Conservation (phyloP, 495 filamentous ascomycete genomes). For the Hypomontagnella submonticulosa region DNA sequence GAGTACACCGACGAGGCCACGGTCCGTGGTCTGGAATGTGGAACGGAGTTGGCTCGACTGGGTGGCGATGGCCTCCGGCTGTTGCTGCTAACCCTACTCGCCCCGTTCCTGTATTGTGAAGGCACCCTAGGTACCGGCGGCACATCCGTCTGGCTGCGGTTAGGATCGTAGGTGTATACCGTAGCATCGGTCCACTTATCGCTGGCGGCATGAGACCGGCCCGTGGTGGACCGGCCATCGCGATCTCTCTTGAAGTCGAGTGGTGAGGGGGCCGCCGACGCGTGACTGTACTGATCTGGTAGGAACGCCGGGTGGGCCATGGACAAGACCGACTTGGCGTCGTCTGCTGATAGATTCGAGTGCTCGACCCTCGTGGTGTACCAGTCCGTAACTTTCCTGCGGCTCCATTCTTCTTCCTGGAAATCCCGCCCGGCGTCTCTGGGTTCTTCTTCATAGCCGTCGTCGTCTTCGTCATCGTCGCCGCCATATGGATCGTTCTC, state of each 20-base stretch:
- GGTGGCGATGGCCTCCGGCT: not conserved
- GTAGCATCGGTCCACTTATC: slow-evolving; percentile 38
- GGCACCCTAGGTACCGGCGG: slow-evolving; percentile 38
- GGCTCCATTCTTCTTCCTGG: slow-evolving; percentile 31
- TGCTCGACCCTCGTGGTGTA: slow-evolving; percentile 27
- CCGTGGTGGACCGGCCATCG: not conserved
- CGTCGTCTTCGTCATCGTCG: slow-evolving; percentile 11
- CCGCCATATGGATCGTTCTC: slow-evolving; percentile 19
- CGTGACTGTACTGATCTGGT: slow-evolving; percentile 15
- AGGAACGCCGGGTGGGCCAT: slow-evolving; percentile 47
- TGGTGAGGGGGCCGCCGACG: slow-evolving; percentile 37
- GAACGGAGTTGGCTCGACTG: not conserved
- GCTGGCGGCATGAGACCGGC: not conserved
- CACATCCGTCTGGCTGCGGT: not conserved
- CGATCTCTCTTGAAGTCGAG: slow-evolving; percentile 28
- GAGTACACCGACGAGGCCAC: no score
- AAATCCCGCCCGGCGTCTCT: slow-evolving; percentile 20
- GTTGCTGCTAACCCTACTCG: not conserved
- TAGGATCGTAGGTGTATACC: slow-evolving; percentile 24
- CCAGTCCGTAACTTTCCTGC: slow-evolving; percentile 39
- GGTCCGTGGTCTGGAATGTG: no score
- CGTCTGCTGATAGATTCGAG: slow-evolving; percentile 18
- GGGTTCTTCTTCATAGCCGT: not conserved
- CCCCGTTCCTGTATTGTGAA: slow-evolving; percentile 14
- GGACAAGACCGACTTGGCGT: slow-evolving; percentile 39